Evolutionary conservation across 768 basidiomycete genomes (phyloP), one percentile per base, ranked within the genome.

Genomic region (Leccinum disarticulatum): DNA sequence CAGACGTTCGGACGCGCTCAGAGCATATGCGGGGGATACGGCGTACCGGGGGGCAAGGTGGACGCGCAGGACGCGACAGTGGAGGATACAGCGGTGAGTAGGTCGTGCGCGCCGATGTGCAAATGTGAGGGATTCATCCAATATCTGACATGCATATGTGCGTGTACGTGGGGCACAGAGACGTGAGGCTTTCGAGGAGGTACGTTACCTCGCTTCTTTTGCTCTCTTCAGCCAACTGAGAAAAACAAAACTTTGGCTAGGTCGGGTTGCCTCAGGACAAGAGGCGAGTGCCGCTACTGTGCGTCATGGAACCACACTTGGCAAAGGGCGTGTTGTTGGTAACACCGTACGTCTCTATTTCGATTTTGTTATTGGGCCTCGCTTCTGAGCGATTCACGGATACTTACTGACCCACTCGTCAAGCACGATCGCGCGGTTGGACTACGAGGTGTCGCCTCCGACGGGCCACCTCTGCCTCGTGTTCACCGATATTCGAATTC

Each of bases 171-270:
- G 17, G 38, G 38, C 54, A 14, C 14, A 94, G 93, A 77, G 94
- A 56, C 81, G 93, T 46, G 93, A 95, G 76, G 93, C 93, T 0
- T 94, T 84, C 59, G 94, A 96, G 73, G 94, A 96, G 83, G 93
- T 93, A 57, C 7, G 71, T 59, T 11, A 17, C 19, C 8, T 13
- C 4, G 10, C 14, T 43, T 19, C 10, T 43, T 25, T 17, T 38
- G 3, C 3, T 17, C 15, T 38, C 35, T 36, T 50, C 33, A 17
- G 5, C 0, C 22, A n/a, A 9, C n/a, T 11, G n/a, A 58, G 10
- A 27, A 19, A 31, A 31, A 31, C 10, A 31, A 31, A 22, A 22
- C 22, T n/a, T 11, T 50, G n/a, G 38, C 3, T 69, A 95, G 93
- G 88, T 95, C 48, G 93, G 93, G n/a, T 78, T 96, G 8, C 87